phyloP scores from a whole-genome alignment of 106 monocot genomes.

The Agapanthus africanus region DNA sequence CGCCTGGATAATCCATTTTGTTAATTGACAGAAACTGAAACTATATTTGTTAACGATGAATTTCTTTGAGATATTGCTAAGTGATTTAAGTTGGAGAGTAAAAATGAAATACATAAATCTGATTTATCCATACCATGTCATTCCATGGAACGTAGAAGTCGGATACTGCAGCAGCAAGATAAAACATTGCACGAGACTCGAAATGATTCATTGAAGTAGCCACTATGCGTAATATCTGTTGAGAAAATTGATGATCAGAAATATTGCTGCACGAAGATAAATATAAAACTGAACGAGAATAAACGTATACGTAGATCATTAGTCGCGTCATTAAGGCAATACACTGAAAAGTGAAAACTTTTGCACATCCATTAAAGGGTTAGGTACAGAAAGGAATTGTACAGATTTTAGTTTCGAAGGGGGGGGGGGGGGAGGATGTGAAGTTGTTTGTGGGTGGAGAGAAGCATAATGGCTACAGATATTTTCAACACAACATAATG shows the following conservation, averaged over 20 bases:
- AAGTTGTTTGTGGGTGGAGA: not conserved
- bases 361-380: not conserved
- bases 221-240: conserved; percentile 68
- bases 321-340: no score
- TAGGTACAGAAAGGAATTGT: not conserved
- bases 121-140: conserved; percentile 61
- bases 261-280: no score
- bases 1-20: no score
- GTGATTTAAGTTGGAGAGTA: not conserved
- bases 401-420: not conserved
- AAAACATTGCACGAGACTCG: conserved; percentile 63
- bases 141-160: conserved; percentile 99
- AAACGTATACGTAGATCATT: no score
- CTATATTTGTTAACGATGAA: not conserved
- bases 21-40: not conserved
- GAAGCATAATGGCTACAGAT: not conserved
- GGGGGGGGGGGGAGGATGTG: no score
- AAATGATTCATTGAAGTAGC: conserved; percentile 61
- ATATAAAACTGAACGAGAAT: no score
- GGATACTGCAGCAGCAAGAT: conserved; percentile 95
- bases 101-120: not conserved
- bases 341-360: not conserved
- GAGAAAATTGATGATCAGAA: not conserved
- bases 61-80: not conserved
- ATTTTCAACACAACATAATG: no score